phyloP scores from a whole-genome alignment of 331 rosid genomes.

The Quercus phellos region DNA sequence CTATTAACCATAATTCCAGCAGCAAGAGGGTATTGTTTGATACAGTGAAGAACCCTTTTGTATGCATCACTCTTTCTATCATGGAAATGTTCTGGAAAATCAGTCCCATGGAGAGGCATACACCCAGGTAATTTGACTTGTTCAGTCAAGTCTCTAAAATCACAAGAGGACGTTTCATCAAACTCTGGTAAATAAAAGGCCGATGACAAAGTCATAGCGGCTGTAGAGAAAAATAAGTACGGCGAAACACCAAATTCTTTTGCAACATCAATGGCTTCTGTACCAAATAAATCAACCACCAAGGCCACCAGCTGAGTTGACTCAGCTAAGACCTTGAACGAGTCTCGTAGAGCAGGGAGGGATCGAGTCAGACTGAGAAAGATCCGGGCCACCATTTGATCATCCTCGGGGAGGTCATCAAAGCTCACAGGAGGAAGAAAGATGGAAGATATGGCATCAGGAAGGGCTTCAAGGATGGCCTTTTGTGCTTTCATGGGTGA shows the following conservation, averaged over 20 bases:
- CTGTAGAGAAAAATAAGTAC: slow-evolving; percentile 5
- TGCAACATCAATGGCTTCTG: slow-evolving; percentile 19
- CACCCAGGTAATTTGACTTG: slow-evolving; percentile 29
- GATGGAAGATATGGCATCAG: slow-evolving; percentile 6
- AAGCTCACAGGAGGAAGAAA: slow-evolving; percentile 20
- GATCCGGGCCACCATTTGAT: background rate
- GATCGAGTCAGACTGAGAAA: slow-evolving; percentile 13
- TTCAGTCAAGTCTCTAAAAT: slow-evolving; percentile 20
- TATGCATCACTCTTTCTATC: slow-evolving; percentile 9
- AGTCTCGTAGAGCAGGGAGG: slow-evolving; percentile 8
- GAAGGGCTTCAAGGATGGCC: slow-evolving; percentile 23
- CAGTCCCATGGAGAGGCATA: background rate
- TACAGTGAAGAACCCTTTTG: background rate
- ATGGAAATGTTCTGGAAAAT: slow-evolving; percentile 6
- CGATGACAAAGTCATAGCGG: slow-evolving; percentile 12
- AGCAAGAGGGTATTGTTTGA: background rate
- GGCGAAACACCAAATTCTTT: slow-evolving; percentile 10
- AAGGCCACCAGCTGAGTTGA: slow-evolving; percentile 17
- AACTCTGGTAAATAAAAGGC: slow-evolving; percentile 16
- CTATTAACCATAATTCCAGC: slow-evolving; percentile 28
- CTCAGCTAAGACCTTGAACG: slow-evolving; percentile 1
- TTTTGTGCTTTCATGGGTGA: slow-evolving; percentile 6
- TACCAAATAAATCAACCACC: slow-evolving; percentile 21
- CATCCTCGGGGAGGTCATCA: slow-evolving; percentile 22
- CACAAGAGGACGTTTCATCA: slow-evolving; percentile 10